Base-by-base conservation (phyloP, 345 rosid genomes). In the Brassica rapa region DNA sequence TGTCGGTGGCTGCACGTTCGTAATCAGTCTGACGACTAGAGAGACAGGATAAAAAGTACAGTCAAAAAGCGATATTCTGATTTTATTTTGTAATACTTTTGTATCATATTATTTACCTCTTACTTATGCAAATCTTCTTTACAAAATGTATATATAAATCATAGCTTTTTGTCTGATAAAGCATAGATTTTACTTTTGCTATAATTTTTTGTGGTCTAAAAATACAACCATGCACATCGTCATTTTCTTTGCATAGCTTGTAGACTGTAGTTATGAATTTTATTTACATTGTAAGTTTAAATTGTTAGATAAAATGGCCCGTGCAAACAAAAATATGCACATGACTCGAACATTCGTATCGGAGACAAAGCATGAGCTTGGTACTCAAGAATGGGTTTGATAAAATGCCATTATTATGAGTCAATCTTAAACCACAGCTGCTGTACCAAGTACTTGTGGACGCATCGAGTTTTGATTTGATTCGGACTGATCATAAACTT, bases 1-100 rank as follows among this genome's bases (percentile, higher is more conserved):
- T 80, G 84, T 82, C 84, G 84, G 84, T 82, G 84, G 70, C 75
- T 46, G 72, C 70, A 70, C 56, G 59, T 61, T 69, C 55, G 33
- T 49, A 8, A 27, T 49, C 62, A 46, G 53, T 59, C 49, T 75
- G 68, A 39, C 57, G 67, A 75, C 46, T 11, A 2, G 6, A 76
- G 80, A n/a, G 66, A 62, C 70, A 23, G 10, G 63, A 69, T 69
- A 46, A 59, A 60, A 68, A 23, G 70, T 62, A 29, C 60, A 30
- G 37, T 60, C 19, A 68, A 23, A 75, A 77, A 46, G 69, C 68
- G 46, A 16, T 65, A 65, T 37, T 65, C 29, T 37, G 69, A 2
- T 64, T 64, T 64, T 8, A 15, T 33, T 10, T 60, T 23, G 0
- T 35, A 32, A 32, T 32, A 15, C 24, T 63, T 30, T n/a, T 27